Evolutionary conservation across 306 rosid genomes (phyloP), one percentile per base, ranked within the genome.

Genomic region (Dryas alaskensis): DNA sequence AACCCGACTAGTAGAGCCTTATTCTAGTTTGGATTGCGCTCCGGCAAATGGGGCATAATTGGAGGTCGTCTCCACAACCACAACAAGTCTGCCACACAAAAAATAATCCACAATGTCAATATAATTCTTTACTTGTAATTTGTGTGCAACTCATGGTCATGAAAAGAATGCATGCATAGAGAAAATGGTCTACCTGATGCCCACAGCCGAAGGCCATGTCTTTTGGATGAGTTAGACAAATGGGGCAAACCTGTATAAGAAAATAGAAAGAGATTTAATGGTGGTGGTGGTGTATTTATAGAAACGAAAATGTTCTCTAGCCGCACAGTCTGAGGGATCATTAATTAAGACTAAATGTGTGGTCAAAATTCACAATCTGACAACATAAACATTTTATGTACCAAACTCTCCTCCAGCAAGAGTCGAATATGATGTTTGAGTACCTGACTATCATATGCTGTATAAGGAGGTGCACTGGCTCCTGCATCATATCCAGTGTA

Each of bases 161-260:
- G 70, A 75, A 62, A 58, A 70, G 66, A 53, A 27, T 63, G 44
- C 25, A 9, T n/a, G 4, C 47, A 13, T 14, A 72, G 10, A 72
- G 60, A 59, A 49, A 67, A 65, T n/a, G 67, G 51, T 70, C 60
- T 81, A 92, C 97, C 98, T 89, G 96, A 87, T 92, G 97, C 43
- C 98, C 97, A 52, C 97, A 90, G 60, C 97, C 96, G 54, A 90
- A 90, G 55, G 97, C 91, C 98, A 92, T 83, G 79, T 92, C 84
- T 78, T 92, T 92, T 52, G 81, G 73, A 76, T 84, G 84, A 42
- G 82, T 74, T 53, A 89, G 82, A 84, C 97, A 92, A 79, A 90
- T 84, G 8, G 98, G 96, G 46, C 98, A 90, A 77, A 83, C 67
- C 97, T 90, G 89, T 84, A 68, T 10, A 12, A 70, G 10, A 75